Conservation (phyloP, 2,329 filamentous ascomycete genomes). For the Colletotrichum lini region DNA sequence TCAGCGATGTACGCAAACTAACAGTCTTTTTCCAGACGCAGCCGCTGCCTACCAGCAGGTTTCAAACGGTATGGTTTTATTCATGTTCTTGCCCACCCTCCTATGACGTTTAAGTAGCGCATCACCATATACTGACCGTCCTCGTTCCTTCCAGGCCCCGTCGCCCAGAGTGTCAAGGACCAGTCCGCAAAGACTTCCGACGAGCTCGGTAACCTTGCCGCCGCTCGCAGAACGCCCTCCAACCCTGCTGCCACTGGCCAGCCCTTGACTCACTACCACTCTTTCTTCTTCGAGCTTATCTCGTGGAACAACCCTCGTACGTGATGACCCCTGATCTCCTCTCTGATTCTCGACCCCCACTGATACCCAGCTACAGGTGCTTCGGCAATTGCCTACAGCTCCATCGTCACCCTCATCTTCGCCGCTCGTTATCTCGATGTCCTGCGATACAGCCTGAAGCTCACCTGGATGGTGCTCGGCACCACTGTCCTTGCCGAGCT, state of each 20-base stretch:
- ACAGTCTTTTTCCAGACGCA: conserved; percentile 58
- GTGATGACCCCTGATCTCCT: conserved; percentile 47
- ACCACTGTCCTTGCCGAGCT: conserved; percentile 74
- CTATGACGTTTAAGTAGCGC: conserved; percentile 28
- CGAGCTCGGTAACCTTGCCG: conserved; percentile 72
- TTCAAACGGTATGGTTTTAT: conserved; percentile 59
- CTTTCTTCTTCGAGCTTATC: conserved; percentile 77
- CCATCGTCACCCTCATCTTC: conserved; percentile 72
- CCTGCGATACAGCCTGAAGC: conserved; percentile 75
- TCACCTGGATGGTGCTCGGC: conserved; percentile 74
- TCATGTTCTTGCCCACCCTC: not conserved
- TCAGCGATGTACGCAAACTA: conserved; percentile 49
- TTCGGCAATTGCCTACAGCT: conserved; percentile 74
- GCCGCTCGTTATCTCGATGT: conserved; percentile 76
- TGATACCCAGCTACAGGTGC: conserved; percentile 61
- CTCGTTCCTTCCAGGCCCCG: conserved; percentile 61
- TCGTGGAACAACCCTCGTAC: conserved; percentile 79
- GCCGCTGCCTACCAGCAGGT: conserved; percentile 64
- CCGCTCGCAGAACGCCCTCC: conserved; percentile 68
- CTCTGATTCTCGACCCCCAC: conserved; percentile 12
- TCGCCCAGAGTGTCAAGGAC: conserved; percentile 72
- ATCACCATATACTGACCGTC: conserved; percentile 29
- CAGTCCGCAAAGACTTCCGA: conserved; percentile 67
- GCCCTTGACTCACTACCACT: conserved; percentile 78
- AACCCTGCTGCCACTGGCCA: conserved; percentile 72